phyloP scores from a whole-genome alignment of 1,284 basidiomycete genomes.

The Rhodotorula mucilaginosa region DNA sequence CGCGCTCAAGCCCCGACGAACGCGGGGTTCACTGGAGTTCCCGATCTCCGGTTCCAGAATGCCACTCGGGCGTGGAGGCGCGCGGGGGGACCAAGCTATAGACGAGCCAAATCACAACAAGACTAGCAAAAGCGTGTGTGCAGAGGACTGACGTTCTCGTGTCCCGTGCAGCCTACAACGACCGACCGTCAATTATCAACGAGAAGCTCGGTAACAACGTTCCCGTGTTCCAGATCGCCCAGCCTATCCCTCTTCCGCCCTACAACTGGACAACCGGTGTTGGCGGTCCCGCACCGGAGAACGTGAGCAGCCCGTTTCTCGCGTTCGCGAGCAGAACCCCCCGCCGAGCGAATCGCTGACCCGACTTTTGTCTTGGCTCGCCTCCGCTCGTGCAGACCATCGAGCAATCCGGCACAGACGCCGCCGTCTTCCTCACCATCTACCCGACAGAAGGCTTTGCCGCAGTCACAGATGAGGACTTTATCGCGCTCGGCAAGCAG shows the following conservation, averaged over 20 bases:
- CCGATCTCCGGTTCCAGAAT: too few relatives aligned
- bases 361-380: not conserved
- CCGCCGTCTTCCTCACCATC: slow-evolving; percentile 46
- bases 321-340: not conserved
- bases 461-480: slow-evolving; percentile 41
- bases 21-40: too few relatives aligned
- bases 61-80: too few relatives aligned
- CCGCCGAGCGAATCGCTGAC: not conserved
- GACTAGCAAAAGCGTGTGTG: too few relatives aligned
- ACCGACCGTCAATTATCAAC: slow-evolving; percentile 43
- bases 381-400: slow-evolving; percentile 29
- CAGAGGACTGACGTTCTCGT: not conserved
- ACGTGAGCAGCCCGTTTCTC: slow-evolving; percentile 11
- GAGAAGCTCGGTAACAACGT: slow-evolving; percentile 41
- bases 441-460: slow-evolving; percentile 41
- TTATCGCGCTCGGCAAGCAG: slow-evolving; percentile 43
- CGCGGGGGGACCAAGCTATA: too few relatives aligned
- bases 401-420: slow-evolving; percentile 43
- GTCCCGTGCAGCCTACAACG: slow-evolving; percentile 34
- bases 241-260: slow-evolving; percentile 43
- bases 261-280: slow-evolving; percentile 45
- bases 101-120: too few relatives aligned
- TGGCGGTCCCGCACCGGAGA: slow-evolving; percentile 44
- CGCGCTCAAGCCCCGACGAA: too few relatives aligned
- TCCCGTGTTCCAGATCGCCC: slow-evolving; percentile 46